Evolutionary conservation across 2,329 filamentous ascomycete species (phyloP), one percentile per base, ranked within the genome.

Genomic region (Penicillium brevicompactum): DNA sequence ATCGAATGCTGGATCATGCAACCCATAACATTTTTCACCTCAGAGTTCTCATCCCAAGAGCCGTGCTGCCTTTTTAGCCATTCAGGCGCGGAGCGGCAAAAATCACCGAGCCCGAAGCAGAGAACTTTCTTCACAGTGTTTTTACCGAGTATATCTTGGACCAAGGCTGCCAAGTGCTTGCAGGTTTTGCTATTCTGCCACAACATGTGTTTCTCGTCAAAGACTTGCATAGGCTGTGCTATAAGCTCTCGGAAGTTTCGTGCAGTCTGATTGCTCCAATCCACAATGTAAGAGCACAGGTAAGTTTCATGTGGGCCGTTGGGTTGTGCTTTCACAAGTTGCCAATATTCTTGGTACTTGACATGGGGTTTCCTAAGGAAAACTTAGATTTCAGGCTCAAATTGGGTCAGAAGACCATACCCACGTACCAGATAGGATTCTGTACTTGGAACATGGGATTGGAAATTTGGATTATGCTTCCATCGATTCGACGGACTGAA

Each of bases 341-440:
- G 43, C 61, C 51, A 63, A 58, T 62, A 62, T 52, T 58, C 57
- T 62, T 60, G 53, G 56, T 60, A 62, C 21, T 61, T 62, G 40
- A 62, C 22, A 51, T 59, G 9, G 8, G 57, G 59, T 56, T 60
- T 62, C 59, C 59, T 62, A 58, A 49, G 45, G 30, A 43, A 47
- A 51, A 47, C 5, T 61, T 58, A 63, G 55, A 57, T 53, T 51
- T 3, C 3, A 53, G 41, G 41, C 46, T 56, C 37, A 46, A 46
- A 51, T 46, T 52, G 5, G 30, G 41, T 52, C 46, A 49, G 59
- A 55, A 54, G 48, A 52, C 51, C 5, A 61, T 56, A 51, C 22
- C 54, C 51, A 58, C 57, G 9, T 62, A 62, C 61, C 57, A 62
- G 51, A 63, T 62, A 57, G 61, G 57, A 60, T 63, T 58, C 31